Evolutionary conservation across 768 basidiomycete species (phyloP).

Genomic region (Pisolithus tinctorius): DNA sequence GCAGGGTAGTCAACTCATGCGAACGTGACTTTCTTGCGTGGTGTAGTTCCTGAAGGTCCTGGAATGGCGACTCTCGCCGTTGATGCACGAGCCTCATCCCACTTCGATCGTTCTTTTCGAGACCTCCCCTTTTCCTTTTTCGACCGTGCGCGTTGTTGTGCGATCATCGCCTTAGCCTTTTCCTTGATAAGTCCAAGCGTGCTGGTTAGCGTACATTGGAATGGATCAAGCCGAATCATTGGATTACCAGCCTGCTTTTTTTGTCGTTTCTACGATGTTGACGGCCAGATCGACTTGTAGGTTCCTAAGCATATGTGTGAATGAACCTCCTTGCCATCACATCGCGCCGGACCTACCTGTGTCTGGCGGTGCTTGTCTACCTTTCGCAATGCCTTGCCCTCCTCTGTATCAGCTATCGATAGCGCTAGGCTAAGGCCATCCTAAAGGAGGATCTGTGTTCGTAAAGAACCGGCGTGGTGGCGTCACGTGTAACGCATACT

Average conservation of each 20-base stretch:
- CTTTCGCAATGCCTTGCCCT: slow-evolving; percentile 37
- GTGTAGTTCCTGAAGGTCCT: slow-evolving; percentile 3
- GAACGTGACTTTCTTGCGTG: slow-evolving; percentile 31
- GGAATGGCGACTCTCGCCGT: slow-evolving; percentile 5
- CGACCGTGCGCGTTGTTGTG: slow-evolving; percentile 28
- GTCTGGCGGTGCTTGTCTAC: slow-evolving; percentile 33
- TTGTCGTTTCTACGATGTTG: slow-evolving; percentile 22
- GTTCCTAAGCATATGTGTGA: slow-evolving; percentile 18
- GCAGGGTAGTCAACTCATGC: slow-evolving; percentile 15
- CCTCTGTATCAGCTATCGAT: slow-evolving; percentile 39
- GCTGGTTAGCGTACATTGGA: background rate
- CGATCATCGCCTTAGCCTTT: slow-evolving; percentile 35
- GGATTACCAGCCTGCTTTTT: slow-evolving; percentile 35
- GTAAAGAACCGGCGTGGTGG: slow-evolving; percentile 6
- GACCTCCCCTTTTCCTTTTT: slow-evolving; percentile 35
- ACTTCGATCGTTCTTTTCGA: slow-evolving; percentile 18
- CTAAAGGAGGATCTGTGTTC: slow-evolving; percentile 26
- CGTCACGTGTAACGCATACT: slow-evolving; percentile 10
- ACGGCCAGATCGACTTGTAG: slow-evolving; percentile 14
- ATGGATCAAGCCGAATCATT: slow-evolving; percentile 4
- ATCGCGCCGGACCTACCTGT: slow-evolving; percentile 26
- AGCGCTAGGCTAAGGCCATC: slow-evolving; percentile 42
- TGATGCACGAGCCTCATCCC: slow-evolving; percentile 9
- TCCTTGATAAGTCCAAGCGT: slow-evolving; percentile 24
- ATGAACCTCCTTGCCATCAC: slow-evolving; percentile 12